A percentile compares a stretch with the other conserved stretches of the same genome.
Evolutionary conservation across 2,329 filamentous ascomycete genomes (phyloP).

Genomic region (Harringtonia lauricola): DNA sequence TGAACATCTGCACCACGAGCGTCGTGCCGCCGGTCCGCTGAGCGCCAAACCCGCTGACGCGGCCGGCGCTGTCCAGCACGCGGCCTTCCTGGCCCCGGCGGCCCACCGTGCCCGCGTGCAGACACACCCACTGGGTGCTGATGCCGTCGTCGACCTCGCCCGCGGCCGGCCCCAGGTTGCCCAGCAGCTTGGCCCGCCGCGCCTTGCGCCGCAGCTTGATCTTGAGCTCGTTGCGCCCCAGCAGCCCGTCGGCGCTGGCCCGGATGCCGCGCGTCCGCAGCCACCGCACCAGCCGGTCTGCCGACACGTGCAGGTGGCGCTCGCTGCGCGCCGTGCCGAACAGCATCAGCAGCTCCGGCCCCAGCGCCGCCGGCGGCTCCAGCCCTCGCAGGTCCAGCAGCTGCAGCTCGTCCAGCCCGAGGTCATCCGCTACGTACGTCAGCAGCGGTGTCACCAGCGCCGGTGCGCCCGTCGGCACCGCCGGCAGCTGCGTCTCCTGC

Average conservation of each 20-base stretch:
- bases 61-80: constrained; percentile 35
- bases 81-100: constrained; percentile 29
- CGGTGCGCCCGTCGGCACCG: constrained; percentile 57
- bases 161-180: constrained; percentile 42
- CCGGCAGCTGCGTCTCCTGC: constrained; percentile 33
- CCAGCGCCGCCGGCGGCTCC: constrained; percentile 78
- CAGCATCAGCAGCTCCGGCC: constrained; percentile 83
- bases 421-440: constrained; percentile 68
- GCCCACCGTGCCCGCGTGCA: constrained; percentile 68
- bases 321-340: constrained; percentile 85
- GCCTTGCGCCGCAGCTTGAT: constrained; percentile 72
- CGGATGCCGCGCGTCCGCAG: constrained; percentile 62
- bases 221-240: constrained; percentile 86
- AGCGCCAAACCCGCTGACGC: constrained; percentile 68
- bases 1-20: constrained; percentile 47
- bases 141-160: constrained; percentile 70
- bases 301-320: constrained; percentile 84
- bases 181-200: constrained; percentile 71
- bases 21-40: constrained; percentile 33
- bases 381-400: constrained; percentile 75
- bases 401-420: constrained; percentile 73
- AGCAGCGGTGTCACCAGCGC: constrained; percentile 61
- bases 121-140: constrained; percentile 90
- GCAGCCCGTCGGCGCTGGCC: constrained; percentile 74
- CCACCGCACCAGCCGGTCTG: constrained; percentile 83